Conservation (phyloP, 441 rosid genomes). For the Cnidoscolus chayamansa region DNA sequence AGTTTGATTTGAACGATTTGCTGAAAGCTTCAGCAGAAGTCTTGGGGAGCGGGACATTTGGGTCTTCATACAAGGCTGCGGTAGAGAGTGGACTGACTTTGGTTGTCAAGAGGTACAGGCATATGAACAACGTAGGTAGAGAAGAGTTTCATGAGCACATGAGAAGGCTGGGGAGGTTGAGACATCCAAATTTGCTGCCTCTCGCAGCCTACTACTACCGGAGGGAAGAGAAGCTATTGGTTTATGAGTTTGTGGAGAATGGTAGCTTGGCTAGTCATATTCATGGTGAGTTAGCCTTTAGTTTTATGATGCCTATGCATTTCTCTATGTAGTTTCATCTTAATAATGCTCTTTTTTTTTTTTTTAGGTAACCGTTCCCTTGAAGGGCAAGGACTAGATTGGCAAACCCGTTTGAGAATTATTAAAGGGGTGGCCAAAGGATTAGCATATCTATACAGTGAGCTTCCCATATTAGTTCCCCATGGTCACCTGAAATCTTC, state of each 20-base stretch:
- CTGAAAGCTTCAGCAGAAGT: conserved; percentile 87
- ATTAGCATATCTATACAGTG: conserved; percentile 56
- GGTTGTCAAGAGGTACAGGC: conserved; percentile 90
- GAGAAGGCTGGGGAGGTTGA: conserved; percentile 65
- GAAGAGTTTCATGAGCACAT: conserved; percentile 84
- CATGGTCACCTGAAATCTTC: conserved; percentile 97
- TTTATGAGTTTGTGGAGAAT: conserved; percentile 49
- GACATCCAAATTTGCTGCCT: conserved; percentile 69
- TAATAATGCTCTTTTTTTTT: too few relatives aligned
- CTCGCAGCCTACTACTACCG: conserved; percentile 76
- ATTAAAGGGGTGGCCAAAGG: conserved; percentile 77
- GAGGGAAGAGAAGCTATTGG: conserved; percentile 89
- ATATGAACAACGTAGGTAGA: conserved; percentile 71
- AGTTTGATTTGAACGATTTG: conserved; percentile 74
- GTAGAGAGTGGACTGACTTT: conserved; percentile 36
- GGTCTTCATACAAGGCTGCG: conserved; percentile 82
- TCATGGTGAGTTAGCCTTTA: conserved; percentile 45
- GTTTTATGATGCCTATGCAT: not conserved
- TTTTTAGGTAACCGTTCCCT: conserved; percentile 54
- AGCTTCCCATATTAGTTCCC: conserved; percentile 62
- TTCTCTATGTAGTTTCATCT: not conserved
- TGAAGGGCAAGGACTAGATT: conserved; percentile 58
- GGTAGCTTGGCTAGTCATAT: conserved; percentile 84
- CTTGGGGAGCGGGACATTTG: conserved; percentile 88
- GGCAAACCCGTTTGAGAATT: conserved; percentile 65